Evolutionary conservation across 202 grass and related monocot genomes (phyloP).

Genomic region (Zoysia matrella): DNA sequence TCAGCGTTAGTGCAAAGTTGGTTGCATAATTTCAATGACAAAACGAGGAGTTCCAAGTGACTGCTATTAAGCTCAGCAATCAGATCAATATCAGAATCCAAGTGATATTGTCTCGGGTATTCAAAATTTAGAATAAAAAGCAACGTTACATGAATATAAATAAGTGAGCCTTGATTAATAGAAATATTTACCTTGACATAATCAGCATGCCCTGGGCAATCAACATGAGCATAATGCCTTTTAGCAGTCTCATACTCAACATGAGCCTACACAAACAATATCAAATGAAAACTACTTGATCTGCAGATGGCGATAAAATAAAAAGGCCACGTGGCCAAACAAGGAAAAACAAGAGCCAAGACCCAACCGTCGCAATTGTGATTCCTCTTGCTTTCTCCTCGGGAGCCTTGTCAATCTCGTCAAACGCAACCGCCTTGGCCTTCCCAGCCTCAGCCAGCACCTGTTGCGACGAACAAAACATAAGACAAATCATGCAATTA

Average conservation of each 20-base stretch:
- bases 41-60: not conserved
- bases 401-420: conserved; percentile 99
- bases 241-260: conserved; percentile 98
- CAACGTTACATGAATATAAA: not conserved
- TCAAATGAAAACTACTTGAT: not conserved
- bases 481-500: not conserved
- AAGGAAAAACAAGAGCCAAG: conserved; percentile 4
- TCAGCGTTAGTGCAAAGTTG: not conserved
- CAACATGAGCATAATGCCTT: conserved; percentile 95
- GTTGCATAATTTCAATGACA: not conserved
- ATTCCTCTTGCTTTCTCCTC: conserved; percentile 99
- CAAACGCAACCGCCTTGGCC: conserved; percentile 93
- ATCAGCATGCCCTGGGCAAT: conserved; percentile 95
- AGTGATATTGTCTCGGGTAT: not conserved
- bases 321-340: not conserved
- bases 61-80: not conserved
- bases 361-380: conserved; percentile 87
- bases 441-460: conserved; percentile 85
- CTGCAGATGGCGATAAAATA: not conserved
- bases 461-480: conserved; percentile 25
- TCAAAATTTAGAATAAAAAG: not conserved
- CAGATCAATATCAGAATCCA: not conserved
- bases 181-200: conserved; percentile 86
- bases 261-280: conserved; percentile 69
- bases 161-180: not conserved